Percentiles rank a stretch among this genome's conserved stretches.
phyloP scores from a whole-genome alignment of 306 rosid species.

The Ochetophila trinervis region DNA sequence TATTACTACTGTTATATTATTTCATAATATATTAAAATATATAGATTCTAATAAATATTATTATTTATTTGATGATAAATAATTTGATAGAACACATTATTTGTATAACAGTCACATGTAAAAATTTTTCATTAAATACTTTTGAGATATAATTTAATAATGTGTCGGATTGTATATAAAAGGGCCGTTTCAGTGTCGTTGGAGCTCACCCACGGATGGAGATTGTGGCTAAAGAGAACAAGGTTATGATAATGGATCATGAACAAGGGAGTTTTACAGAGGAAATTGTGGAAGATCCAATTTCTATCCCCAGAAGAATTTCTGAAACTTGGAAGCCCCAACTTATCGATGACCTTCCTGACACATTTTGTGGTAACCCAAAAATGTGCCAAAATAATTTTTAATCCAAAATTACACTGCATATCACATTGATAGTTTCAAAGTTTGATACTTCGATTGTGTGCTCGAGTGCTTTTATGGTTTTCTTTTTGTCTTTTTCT shows the following conservation, averaged over 20 bases:
- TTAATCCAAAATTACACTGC: too few species aligned
- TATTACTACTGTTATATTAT: too few species aligned
- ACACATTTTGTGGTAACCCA: conserved; percentile 74
- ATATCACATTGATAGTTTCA: too few species aligned
- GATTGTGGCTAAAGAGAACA: conserved; percentile 72
- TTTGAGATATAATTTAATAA: neutral
- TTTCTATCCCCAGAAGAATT: conserved; percentile 54
- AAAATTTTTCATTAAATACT: too few species aligned
- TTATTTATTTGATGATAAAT: too few species aligned
- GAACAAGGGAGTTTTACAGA: conserved; percentile 42
- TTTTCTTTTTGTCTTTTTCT: too few species aligned
- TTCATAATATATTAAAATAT: too few species aligned
- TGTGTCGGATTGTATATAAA: conserved; percentile 20
- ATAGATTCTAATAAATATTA: too few species aligned
- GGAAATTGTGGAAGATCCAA: conserved; percentile 64
- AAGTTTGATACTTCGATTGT: too few species aligned
- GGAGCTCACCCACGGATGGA: conserved; percentile 82
- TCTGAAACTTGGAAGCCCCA: conserved; percentile 65
- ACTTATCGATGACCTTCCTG: conserved; percentile 58
- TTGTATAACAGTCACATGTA: too few species aligned
- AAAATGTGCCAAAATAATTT: neutral
- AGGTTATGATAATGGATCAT: conserved; percentile 65
- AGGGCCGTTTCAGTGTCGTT: conserved; percentile 83
- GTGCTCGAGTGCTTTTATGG: too few species aligned
- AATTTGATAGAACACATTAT: too few species aligned